Evolutionary conservation across 2,329 filamentous ascomycete species (phyloP).

Genomic region (Aspergillus sp.): DNA sequence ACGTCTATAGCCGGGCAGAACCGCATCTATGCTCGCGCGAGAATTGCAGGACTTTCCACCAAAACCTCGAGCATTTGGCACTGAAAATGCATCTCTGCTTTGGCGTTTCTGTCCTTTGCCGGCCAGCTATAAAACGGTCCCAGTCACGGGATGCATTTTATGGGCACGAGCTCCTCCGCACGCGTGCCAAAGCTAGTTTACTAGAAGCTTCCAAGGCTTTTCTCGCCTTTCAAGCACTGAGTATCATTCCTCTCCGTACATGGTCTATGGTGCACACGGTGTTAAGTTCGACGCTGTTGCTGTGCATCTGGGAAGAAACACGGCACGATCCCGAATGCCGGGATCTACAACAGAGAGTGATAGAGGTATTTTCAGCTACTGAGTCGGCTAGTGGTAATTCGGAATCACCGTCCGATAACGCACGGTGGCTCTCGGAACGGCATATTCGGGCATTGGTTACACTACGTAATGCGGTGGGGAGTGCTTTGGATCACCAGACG

Average conservation of each 20-base stretch:
- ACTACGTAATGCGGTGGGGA: slow-evolving; percentile 14
- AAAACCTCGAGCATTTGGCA: slow-evolving; percentile 51
- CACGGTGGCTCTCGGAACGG: slow-evolving; percentile 22
- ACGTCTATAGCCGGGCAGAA: slow-evolving; percentile 41
- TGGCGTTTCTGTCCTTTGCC: slow-evolving; percentile 50
- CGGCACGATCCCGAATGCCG: slow-evolving; percentile 23
- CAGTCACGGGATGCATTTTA: slow-evolving; percentile 3
- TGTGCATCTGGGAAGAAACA: slow-evolving; percentile 30
- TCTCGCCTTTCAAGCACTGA: slow-evolving; percentile 26
- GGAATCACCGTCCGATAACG: slow-evolving; percentile 10
- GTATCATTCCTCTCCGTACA: slow-evolving; percentile 22
- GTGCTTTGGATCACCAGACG: slow-evolving; percentile 9
- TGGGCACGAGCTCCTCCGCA: slow-evolving; percentile 11
- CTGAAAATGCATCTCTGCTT: slow-evolving; percentile 52
- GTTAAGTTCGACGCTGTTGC: slow-evolving; percentile 25
- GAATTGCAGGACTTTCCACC: slow-evolving; percentile 29
- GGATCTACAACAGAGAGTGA: slow-evolving; percentile 23
- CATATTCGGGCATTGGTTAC: slow-evolving; percentile 25
- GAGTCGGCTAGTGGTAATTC: slow-evolving; percentile 8
- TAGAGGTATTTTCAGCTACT: slow-evolving; percentile 22
- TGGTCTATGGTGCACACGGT: slow-evolving; percentile 33
- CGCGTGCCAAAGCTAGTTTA: slow-evolving; percentile 19
- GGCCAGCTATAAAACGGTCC: slow-evolving; percentile 45
- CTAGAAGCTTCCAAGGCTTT: slow-evolving; percentile 24
- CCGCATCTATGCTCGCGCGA: slow-evolving; percentile 44